phyloP scores from a whole-genome alignment of 257 asterid genomes.

The Linaria vulgaris region DNA sequence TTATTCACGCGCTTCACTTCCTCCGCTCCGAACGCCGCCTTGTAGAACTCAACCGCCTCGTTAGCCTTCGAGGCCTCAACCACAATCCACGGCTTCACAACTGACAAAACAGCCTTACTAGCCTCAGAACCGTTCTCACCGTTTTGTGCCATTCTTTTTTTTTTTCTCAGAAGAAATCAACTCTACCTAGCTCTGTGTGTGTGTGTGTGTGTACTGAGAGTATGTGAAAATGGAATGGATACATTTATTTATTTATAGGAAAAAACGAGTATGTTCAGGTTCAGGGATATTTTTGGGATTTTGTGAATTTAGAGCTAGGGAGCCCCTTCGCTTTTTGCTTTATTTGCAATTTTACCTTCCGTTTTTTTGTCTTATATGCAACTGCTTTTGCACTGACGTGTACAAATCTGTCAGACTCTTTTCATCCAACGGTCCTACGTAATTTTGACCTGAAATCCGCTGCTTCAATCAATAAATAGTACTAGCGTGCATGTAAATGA shows the following conservation, averaged over 20 bases:
- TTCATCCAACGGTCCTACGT: constrained; percentile 13
- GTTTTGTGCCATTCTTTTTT: constrained; percentile 52
- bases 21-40: constrained; percentile 87
- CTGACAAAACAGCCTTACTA: constrained; percentile 41
- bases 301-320: constrained; percentile 15
- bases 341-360: constrained; percentile 31
- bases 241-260: no score
- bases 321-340: constrained; percentile 26
- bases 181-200: no score
- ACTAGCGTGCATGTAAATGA: neutral
- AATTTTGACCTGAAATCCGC: constrained; percentile 17
- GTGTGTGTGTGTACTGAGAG: neutral
- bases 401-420: neutral
- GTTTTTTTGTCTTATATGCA: constrained; percentile 25
- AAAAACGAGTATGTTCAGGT: no score
- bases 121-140: constrained; percentile 39
- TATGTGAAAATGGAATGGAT: constrained; percentile 15
- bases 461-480: no score
- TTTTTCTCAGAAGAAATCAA: no score
- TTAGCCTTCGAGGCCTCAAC: constrained; percentile 64
- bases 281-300: constrained; percentile 33
- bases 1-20: constrained; percentile 65
- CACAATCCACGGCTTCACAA: constrained; percentile 64
- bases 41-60: constrained; percentile 80
- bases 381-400: constrained; percentile 33